Conservation (phyloP, 1,139 yeast species). For the Sugiyamaella xylanicola region DNA sequence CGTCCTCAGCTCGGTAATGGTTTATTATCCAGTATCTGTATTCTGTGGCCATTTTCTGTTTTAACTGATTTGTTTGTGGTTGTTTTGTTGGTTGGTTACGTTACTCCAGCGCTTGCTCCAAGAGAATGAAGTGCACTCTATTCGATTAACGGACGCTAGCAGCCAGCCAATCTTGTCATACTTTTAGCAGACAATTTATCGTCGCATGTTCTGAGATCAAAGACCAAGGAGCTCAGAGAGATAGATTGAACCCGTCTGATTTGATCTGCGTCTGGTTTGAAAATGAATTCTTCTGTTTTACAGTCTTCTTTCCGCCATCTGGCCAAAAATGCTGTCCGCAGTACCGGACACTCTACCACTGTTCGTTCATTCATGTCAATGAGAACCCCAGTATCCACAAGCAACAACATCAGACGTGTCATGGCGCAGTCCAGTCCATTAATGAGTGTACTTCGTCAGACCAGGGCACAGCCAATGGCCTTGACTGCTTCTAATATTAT, state of each 20-base stretch:
- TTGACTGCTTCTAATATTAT: not conserved
- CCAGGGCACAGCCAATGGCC: not conserved
- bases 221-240: not conserved
- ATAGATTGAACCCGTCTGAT: not conserved
- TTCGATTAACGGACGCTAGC: constrained; percentile 1
- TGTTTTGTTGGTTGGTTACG: too few relatives aligned
- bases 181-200: not conserved
- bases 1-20: too few relatives aligned
- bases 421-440: not conserved
- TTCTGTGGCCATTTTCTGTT: too few relatives aligned
- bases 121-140: too few relatives aligned
- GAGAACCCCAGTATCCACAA: too few relatives aligned
- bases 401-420: not conserved
- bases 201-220: not conserved
- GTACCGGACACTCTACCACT: not conserved
- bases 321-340: not conserved
- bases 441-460: not conserved
- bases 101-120: too few relatives aligned
- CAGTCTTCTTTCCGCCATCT: constrained; percentile 10
- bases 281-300: constrained; percentile 6
- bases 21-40: too few relatives aligned
- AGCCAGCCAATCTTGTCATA: constrained; percentile 1
- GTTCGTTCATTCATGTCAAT: not conserved
- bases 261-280: not conserved
- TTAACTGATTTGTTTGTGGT: too few relatives aligned